Base-by-base conservation (phyloP, 768 basidiomycete genomes). In the Pisolithus orientalis region DNA sequence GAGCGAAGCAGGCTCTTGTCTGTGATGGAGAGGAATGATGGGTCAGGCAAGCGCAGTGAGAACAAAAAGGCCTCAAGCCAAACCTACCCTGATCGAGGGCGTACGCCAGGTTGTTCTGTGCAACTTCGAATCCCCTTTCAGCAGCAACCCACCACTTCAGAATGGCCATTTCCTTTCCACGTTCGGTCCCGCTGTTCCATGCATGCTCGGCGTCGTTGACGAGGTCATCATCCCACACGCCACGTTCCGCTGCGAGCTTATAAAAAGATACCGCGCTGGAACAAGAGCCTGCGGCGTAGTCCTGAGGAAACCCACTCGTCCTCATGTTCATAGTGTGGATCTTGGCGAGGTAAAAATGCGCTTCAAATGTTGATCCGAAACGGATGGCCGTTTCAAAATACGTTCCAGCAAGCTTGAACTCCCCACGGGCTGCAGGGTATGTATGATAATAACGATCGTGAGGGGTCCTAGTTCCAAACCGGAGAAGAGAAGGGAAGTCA, bases 101-200 rank as follows among this genome's bases (percentile, higher is more conserved):
- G 66, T 83, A 94, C 0, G 94, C 96, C 16, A 99, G 72, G 62
- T 99, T 98, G 62, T 93, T 98, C 72, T 98, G 95, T 2, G 91
- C 94, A 27, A 85, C 77, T 69, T 99, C 96, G 27, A 80, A 86
- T 0, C 96, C 96, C 54, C 90, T 72, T 72, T 99, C 96, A 8
- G 91, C 92, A 31, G 93, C 91, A 47, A 96, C 80, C 88, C 86
- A 91, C 92, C 96, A 99, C 45, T 87, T 85, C 31, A 98, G 70
- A 71, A 98, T 83, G 2, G 95, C 95, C 49, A 80, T 77, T 57
- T 92, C 85, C 62, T 83, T 84, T 31, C 87, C 89, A 42, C 81
- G 74, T 39, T 86, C 83, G 2, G 80, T 80, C 10, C 79, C 81
- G 31, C 82, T 77, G 65, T 75, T 75, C 90, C 90, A 93, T 5